Evolutionary conservation across 116 monocot genomes (phyloP), one percentile per base, ranked within the genome.

Genomic region (Trichopus zeylanicus): DNA sequence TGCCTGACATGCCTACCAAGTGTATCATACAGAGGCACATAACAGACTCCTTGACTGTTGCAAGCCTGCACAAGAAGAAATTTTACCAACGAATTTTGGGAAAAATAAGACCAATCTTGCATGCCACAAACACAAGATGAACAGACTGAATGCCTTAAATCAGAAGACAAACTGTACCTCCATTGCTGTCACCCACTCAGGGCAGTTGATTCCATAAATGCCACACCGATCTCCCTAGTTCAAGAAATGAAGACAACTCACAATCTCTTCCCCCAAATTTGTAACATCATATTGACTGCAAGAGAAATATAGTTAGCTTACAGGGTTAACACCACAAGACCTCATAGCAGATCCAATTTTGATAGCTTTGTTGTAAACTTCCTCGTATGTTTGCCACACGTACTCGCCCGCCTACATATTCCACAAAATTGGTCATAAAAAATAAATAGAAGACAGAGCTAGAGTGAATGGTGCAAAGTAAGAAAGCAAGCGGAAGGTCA

Each of bases 201-300:
- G 90, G 63, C 84, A 90, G 61, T 95, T 95, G 13, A 84, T 71
- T 65, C 95, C 95, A 81, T 87, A 95, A 51, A 95, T 95, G 28
- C 95, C 90, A 75, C 90, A 90, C 7, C 81, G 81, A 73, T 79
- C 84, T 51, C 95, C 95, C 95, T 95, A 57, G 42, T 42, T 13
- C 13, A 42, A 42, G 1, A 39, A 55, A 26, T 0, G 22, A 11
- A 64, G 19, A 24, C 21, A 59, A 27, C 11, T 61, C 2, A 20
- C 58, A 30, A 65, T 58, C 7, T 21, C 7, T 57, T 42, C 0
- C 26, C 20, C 6, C 19, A 59, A 53, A 48, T n/a, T 1, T 1
- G 5, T 19, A 15, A 49, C 21, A 26, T 30, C 7, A 31, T 24
- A 37, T 47, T 22, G 12, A 35, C 3, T 7, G 4, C 46, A 48